These are phyloP conservation scores for Backusella tuberculispora DNA, from an alignment of 192 early-diverging fungal genomes.

Conservation along the genomic window DNA sequence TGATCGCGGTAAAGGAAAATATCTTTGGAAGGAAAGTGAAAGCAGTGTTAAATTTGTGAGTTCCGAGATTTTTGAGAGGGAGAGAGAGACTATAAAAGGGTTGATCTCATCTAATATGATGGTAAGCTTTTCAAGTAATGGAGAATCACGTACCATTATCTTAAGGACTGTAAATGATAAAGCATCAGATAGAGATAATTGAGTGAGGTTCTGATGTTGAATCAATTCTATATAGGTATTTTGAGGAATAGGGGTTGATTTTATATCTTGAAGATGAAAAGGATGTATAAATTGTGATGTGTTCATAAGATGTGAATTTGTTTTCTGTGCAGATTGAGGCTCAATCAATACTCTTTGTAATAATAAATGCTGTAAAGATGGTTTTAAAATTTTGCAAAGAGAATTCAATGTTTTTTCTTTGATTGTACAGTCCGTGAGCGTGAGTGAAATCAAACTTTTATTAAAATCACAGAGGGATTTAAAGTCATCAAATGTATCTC, in stretches of 20 bases:
- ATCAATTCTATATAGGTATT: constrained; percentile 30
- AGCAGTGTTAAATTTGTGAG: constrained; percentile 22
- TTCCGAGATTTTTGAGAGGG: constrained; percentile 13
- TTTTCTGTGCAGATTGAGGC: constrained; percentile 5
- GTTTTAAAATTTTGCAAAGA: background rate
- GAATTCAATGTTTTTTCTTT: constrained; percentile 29
- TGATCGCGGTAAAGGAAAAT: constrained; percentile 16
- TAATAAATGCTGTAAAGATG: constrained; percentile 23
- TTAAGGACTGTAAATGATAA: constrained; percentile 19
- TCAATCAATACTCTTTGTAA: constrained; percentile 35
- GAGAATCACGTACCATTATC: constrained; percentile 24
- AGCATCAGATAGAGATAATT: constrained; percentile 35
- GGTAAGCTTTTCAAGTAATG: constrained; percentile 34
- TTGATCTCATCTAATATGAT: constrained; percentile 35
- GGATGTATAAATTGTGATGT: background rate
- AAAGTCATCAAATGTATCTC: constrained; percentile 42
- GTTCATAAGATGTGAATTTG: constrained; percentile 7
- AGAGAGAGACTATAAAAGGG: background rate
- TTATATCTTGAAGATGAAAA: constrained; percentile 10
- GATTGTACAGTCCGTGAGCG: constrained; percentile 32
- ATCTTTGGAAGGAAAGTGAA: constrained; percentile 35
- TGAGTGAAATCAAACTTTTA: constrained; percentile 20
- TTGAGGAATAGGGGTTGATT: constrained; percentile 21
- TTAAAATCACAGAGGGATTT: constrained; percentile 22
- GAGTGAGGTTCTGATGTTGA: constrained; percentile 23